These are phyloP conservation scores for Gnomoniopsis smithogilvyi DNA, from an alignment of 2,329 filamentous ascomycete species.

Conservation along the genomic window DNA sequence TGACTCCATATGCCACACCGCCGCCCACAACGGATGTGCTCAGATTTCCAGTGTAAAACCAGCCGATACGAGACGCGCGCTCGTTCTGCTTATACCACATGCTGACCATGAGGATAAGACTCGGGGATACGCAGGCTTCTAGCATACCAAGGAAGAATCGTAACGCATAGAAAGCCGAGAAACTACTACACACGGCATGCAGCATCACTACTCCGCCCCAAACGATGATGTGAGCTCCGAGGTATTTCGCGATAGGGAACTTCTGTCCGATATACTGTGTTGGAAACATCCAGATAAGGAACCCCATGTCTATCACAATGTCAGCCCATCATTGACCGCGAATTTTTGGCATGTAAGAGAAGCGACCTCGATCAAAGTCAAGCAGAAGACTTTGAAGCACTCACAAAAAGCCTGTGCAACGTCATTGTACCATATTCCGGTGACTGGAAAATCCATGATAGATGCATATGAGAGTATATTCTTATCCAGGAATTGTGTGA, in stretches of 20 bases:
- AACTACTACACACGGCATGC: slow-evolving; percentile 21
- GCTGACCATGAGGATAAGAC: slow-evolving; percentile 24
- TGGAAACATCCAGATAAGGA: slow-evolving; percentile 12
- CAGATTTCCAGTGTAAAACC: slow-evolving; percentile 3
- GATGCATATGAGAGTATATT: slow-evolving; percentile 19
- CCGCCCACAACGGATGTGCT: slow-evolving; percentile 10
- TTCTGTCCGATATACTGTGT: slow-evolving; percentile 31
- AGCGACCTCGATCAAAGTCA: neutral
- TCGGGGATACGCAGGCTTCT: slow-evolving; percentile 24
- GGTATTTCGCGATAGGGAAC: slow-evolving; percentile 32
- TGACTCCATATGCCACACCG: slow-evolving; percentile 12
- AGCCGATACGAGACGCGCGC: slow-evolving; percentile 5
- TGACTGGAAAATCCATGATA: slow-evolving; percentile 18
- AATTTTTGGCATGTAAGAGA: neutral
- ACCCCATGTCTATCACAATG: neutral
- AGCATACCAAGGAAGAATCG: slow-evolving; percentile 24
- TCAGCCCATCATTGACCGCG: neutral
- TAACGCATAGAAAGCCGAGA: slow-evolving; percentile 21
- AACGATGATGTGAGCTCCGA: slow-evolving; percentile 32
- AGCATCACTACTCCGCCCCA: slow-evolving; percentile 35
- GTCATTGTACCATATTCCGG: slow-evolving; percentile 18
- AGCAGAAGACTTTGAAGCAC: neutral
- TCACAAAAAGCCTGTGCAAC: slow-evolving; percentile 14
- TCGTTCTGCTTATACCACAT: slow-evolving; percentile 26
- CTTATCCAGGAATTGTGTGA: slow-evolving; percentile 19